Evolutionary conservation across 1,284 basidiomycete genomes (phyloP).

Genomic region (Quambalaria eucalypti): DNA sequence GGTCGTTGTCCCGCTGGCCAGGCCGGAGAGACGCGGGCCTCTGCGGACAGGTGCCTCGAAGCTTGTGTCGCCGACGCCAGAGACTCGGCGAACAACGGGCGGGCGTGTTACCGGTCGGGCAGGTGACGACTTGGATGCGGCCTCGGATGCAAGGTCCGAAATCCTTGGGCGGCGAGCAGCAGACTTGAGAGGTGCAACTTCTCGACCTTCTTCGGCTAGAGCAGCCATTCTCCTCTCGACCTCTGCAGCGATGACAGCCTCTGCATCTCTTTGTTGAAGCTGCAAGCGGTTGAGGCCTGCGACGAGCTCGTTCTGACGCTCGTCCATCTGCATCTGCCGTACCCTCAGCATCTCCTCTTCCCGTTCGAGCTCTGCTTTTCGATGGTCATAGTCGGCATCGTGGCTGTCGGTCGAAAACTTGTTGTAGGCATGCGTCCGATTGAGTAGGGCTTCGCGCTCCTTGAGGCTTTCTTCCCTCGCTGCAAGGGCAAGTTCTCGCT

Average conservation of each 20-base stretch:
- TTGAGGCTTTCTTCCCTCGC: neutral
- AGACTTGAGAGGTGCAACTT: no score
- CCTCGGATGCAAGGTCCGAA: neutral
- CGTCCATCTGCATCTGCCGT: constrained; percentile 10
- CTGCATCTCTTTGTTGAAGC: neutral
- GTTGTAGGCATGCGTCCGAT: neutral
- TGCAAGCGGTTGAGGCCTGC: no score
- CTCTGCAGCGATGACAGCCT: no score
- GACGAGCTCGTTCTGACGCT: constrained; percentile 11
- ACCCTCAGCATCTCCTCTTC: constrained; percentile 1
- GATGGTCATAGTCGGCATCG: constrained; percentile 53
- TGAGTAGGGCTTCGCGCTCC: constrained; percentile 2
- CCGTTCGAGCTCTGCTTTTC: constrained; percentile 47
- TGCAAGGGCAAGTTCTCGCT: neutral
- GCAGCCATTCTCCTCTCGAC: constrained; percentile 1
- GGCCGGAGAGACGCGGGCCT: no score
- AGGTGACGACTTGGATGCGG: neutral
- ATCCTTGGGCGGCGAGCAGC: no score
- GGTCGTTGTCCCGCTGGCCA: no score
- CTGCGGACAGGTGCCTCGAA: no score
- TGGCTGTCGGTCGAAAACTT: constrained; percentile 51
- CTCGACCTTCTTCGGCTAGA: no score
- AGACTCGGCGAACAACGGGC: neutral
- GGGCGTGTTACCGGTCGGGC: neutral
- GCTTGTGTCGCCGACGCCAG: neutral